Conservation (phyloP, 495 filamentous ascomycete genomes). For the Lophium mytilinum region DNA sequence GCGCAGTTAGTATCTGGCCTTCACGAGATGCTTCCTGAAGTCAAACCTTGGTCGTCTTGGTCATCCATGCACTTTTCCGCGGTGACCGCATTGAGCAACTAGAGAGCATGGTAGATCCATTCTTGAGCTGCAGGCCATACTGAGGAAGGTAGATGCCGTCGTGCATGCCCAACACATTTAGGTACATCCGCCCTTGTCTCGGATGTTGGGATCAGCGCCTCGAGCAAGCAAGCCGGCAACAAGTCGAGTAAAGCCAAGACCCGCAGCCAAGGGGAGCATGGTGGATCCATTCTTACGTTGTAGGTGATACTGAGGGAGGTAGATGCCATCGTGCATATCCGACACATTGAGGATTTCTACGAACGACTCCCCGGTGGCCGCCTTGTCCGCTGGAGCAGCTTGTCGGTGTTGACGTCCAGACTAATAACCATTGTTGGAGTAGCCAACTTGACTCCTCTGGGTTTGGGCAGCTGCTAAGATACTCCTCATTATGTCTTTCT, state of each 20-base stretch:
- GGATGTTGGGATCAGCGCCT: slow-evolving; percentile 66
- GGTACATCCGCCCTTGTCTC: slow-evolving; percentile 76
- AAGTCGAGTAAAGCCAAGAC: slow-evolving; percentile 65
- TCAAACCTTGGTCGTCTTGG: no score
- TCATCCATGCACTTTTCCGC: no score
- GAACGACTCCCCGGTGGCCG: slow-evolving; percentile 56
- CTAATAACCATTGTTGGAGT: background rate
- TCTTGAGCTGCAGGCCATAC: slow-evolving; percentile 53
- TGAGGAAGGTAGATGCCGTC: slow-evolving; percentile 58
- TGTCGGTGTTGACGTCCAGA: slow-evolving; percentile 18
- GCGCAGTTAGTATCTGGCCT: no score
- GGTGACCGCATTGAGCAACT: no score
- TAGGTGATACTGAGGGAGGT: slow-evolving; percentile 56
- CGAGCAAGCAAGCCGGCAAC: slow-evolving; percentile 72
- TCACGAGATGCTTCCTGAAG: no score
- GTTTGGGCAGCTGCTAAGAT: background rate
- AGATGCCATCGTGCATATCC: slow-evolving; percentile 65
- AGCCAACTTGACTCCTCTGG: background rate
- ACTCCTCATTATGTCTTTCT: background rate
- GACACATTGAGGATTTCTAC: slow-evolving; percentile 68
- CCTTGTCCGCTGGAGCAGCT: slow-evolving; percentile 10
- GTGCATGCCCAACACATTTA: slow-evolving; percentile 71
- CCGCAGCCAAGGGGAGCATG: slow-evolving; percentile 74
- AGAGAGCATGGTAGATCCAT: slow-evolving; percentile 79
- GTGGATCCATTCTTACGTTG: slow-evolving; percentile 61